Conservation (phyloP, 306 rosid genomes). For the Rosa persica region DNA sequence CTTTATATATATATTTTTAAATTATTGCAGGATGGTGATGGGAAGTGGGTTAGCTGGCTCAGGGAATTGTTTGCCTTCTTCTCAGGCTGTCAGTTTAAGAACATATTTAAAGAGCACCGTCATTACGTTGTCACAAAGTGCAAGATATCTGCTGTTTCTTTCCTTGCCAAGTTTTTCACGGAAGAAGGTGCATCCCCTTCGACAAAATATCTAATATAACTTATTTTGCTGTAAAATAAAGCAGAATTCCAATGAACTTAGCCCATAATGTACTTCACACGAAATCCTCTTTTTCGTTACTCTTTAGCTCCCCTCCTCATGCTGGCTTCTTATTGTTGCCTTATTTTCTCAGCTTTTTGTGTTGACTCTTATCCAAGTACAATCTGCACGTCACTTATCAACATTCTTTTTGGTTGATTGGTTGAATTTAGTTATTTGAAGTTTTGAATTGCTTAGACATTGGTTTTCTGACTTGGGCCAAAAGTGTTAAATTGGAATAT, state of each 20-base stretch:
- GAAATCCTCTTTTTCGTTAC: not conserved
- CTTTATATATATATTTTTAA: constrained; percentile 11
- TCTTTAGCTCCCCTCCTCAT: not conserved
- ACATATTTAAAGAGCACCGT: constrained; percentile 64
- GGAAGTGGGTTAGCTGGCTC: constrained; percentile 56
- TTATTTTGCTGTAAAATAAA: constrained; percentile 1
- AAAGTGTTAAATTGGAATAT: not conserved
- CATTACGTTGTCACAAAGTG: constrained; percentile 56
- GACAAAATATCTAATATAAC: constrained; percentile 15
- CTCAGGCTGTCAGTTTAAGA: constrained; percentile 58
- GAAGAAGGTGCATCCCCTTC: constrained; percentile 63
- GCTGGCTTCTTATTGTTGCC: not conserved
- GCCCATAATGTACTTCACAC: not conserved
- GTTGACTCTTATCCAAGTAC: not conserved
- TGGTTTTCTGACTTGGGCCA: not conserved
- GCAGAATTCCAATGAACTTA: not conserved
- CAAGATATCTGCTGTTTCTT: constrained; percentile 58
- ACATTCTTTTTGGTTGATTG: not conserved
- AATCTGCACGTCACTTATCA: not conserved
- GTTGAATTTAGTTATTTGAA: not conserved
- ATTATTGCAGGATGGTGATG: constrained; percentile 61
- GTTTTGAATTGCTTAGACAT: not conserved
- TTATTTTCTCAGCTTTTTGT: not conserved
- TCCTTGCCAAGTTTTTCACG: constrained; percentile 63
- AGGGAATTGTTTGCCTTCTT: constrained; percentile 69